Percentiles rank a stretch among this genome's conserved stretches.
Conservation (phyloP, 2,329 filamentous ascomycete species). For the Talaromyces sp. region DNA sequence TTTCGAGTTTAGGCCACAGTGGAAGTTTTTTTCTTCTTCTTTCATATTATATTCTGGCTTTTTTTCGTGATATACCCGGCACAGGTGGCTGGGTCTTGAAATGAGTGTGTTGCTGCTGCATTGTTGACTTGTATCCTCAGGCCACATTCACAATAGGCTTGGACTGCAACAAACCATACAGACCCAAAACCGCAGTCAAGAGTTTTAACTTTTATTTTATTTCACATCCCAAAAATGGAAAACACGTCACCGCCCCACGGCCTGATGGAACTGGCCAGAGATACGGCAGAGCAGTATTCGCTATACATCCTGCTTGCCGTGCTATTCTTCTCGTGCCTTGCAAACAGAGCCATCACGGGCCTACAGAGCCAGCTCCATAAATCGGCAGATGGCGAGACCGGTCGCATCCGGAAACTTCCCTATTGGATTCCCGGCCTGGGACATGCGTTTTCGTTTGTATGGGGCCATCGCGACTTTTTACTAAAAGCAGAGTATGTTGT, state of each 20-base stretch:
- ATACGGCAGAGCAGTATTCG: conserved; percentile 17
- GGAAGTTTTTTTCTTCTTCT: neutral
- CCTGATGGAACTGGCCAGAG: conserved; percentile 12
- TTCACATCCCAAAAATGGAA: neutral
- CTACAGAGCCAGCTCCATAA: conserved; percentile 24
- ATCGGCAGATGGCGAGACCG: conserved; percentile 19
- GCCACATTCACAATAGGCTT: neutral
- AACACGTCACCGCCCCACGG: neutral
- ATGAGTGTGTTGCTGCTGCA: neutral
- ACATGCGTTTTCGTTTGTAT: conserved; percentile 47
- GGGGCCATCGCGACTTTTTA: conserved; percentile 42
- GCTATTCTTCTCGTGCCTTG: conserved; percentile 28
- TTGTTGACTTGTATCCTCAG: neutral
- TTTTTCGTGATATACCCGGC: neutral
- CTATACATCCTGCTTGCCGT: conserved; percentile 23
- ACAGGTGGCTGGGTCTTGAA: neutral
- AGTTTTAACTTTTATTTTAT: neutral
- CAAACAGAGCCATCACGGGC: conserved; percentile 35
- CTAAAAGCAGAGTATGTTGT: conserved; percentile 34
- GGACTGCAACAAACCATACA: too few relatives aligned
- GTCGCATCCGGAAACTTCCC: conserved; percentile 45
- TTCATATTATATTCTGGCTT: neutral
- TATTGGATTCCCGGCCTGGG: conserved; percentile 59
- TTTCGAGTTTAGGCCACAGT: neutral
- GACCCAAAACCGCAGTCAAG: neutral